A percentile compares a stretch with the other conserved stretches of the same genome.
phyloP scores from a whole-genome alignment of 2,329 filamentous ascomycete genomes.

The Epichloe sp. region DNA sequence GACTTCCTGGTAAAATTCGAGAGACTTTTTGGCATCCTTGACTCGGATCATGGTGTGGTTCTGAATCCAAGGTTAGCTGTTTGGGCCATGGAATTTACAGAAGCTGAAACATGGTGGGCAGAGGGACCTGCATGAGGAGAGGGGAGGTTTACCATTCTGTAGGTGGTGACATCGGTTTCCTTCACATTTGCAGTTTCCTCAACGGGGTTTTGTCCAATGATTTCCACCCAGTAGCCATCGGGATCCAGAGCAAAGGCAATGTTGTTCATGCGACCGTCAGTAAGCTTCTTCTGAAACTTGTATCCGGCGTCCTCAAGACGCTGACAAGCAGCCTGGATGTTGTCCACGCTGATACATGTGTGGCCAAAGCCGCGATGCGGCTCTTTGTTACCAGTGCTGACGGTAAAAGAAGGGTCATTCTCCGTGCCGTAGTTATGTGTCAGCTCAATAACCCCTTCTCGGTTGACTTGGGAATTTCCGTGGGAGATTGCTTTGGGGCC shows the following conservation, averaged over 20 bases:
- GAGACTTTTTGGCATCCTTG: constrained; percentile 62
- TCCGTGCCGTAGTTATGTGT: constrained; percentile 82
- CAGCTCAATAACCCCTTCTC: constrained; percentile 82
- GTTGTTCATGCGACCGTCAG: constrained; percentile 72
- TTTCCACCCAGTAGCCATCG: constrained; percentile 77
- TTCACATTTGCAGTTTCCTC: constrained; percentile 60
- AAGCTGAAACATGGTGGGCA: neutral
- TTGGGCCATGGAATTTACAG: neutral
- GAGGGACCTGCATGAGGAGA: neutral
- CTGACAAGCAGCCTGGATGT: constrained; percentile 80
- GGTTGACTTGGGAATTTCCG: constrained; percentile 61
- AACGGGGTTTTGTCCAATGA: constrained; percentile 59
- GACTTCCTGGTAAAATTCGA: constrained; percentile 72
- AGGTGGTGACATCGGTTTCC: constrained; percentile 60
- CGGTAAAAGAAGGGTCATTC: constrained; percentile 62
- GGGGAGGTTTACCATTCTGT: constrained; percentile 45
- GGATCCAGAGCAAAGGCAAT: constrained; percentile 89
- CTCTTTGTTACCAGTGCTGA: constrained; percentile 84
- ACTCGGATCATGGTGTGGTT: constrained; percentile 94
- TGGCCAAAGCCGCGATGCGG: constrained; percentile 77
- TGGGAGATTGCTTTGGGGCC: constrained; percentile 59
- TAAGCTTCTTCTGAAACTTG: constrained; percentile 87
- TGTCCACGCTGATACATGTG: constrained; percentile 69
- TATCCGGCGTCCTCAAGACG: constrained; percentile 83
- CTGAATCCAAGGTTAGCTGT: constrained; percentile 21